Evolutionary conservation across 371 early-diverging fungal species (phyloP), one percentile per base, ranked within the genome.

Genomic region (Apophysomyces variabilis): DNA sequence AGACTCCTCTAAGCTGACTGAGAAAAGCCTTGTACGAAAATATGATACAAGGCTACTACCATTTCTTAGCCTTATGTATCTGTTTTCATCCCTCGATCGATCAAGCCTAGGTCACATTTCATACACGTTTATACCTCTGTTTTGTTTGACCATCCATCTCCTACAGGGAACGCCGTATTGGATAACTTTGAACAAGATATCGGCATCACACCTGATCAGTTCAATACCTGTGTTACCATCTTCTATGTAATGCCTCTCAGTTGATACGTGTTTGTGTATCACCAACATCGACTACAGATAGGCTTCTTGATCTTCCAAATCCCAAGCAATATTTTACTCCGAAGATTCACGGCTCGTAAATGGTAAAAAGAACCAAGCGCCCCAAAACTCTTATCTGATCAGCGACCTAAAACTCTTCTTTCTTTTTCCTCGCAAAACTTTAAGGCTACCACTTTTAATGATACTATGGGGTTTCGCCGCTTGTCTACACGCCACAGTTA

Each of bases 11-110:
- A 50, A 21, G 6, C 0, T 21, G 18, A 65, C 60, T 41, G 74
- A 73, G 57, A 66, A 62, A 39, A 56, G 45, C 12, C 70, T 81
- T 16, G 73, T 81, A 36, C 76, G 79, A 36, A 86, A 86, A 57
- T 61, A 79, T 12, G 86, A 86, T 50, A 71, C 71, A 8, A 66
- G 73, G 26, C 63, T 86, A 1, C 58, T 86, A 9, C 86, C 86
- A 2, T 74, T 84, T 44, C 68, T 86, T 5, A 80, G 83, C 16
- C 65, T 86, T 5, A 77, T 84, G 75, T 84, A 84, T 50, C 68
- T 84, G 4, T 80, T 82, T 62, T 79, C 77, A 7, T 82, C 82
- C 21, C 70, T 84, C 57, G 85, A 84, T 68, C 69, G 85, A 56
- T 78, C 82, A 4, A 84, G 80, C 21, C 58, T 84, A 56, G 85